Evolutionary conservation across 768 basidiomycete species (phyloP), one percentile per base, ranked within the genome.

Genomic region (Cystobasidiopsis lactophilus): DNA sequence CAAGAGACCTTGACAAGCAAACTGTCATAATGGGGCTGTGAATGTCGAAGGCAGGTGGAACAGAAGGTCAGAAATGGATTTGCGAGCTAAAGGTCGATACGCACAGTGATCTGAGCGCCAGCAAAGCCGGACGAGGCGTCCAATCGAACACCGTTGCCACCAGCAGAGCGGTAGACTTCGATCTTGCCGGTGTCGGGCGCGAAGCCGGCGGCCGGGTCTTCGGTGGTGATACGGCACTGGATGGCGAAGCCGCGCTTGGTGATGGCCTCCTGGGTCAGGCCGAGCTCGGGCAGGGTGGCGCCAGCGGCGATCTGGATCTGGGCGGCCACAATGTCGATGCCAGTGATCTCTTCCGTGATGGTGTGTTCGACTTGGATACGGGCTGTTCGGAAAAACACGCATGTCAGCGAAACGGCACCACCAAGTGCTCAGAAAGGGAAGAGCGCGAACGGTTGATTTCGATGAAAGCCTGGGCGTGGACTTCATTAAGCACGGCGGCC

Each of bases 291-390:
- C 40, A 96, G 77, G 41, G 88, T 83, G 5, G 89, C 93, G 50
- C 93, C 93, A 48, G 88, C 93, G n/a, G 91, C 91, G 62, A 98
- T 95, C 70, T 96, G 93, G 60, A 98, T 96, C 68, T 96, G 93
- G 19, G 93, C 93, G 51, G 93, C 93, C 38, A 96, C 88, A 58
- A 98, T 91, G 65, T 98, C 93, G 67, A 96, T 88, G 48, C 93
- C 93, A 56, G 93, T 96, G 63, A 98, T 98, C 66, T 95, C 89
- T 82, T 96, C 93, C 56, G 93, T 95, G 66, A 96, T 95, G 52
- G 93, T 96, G 69, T 96, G 93, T 66, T 96, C 93, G 69, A 98
- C 93, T 68, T 98, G 93, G 63, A 98, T 95, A 70, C 93, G 86
- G 29, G 93, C 61, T 60, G 59, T 60, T 33, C 18, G 33, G 9